Base-by-base conservation (phyloP, 1,284 basidiomycete species). In the Microbotryum lychnidis-dioicae region DNA sequence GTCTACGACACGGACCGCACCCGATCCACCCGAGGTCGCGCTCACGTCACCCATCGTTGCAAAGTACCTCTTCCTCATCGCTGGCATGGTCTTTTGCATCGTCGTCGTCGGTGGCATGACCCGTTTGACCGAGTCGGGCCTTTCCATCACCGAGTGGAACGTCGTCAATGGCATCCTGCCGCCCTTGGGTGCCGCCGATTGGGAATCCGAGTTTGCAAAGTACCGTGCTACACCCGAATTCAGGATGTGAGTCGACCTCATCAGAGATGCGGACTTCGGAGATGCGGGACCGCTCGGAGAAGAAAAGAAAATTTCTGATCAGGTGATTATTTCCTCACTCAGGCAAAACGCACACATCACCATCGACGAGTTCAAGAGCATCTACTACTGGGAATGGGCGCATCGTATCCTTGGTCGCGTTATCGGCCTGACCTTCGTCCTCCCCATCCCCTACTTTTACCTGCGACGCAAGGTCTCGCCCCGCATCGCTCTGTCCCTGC, bases 361-460 rank as follows among this genome's bases (percentile, higher is more conserved):
- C 12, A 77, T 97, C 57, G 80, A 86, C 25, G 88, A 97, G 72
- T 99, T 99, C 80, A 98, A 98, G 77, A 82, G 81, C 65, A 98
- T 99, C 69, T 99, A 93, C 78, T 89, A 87, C 79, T 96, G 94
- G 96, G 96, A 99, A 81, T 98, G 93, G 91, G 84, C 84, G 3
- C 96, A 99, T 76, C 88, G 96, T 49, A 80, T 97, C 57, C 84
- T 97, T 54, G 96, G 96, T 20, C 87, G 96, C 59, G 75, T 93
- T 63, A 87, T 97, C 65, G 96, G 96, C 56, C 70, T 81, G 58
- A 77, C 75, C 16, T 77, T 78, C 60, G 67, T 77, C 50, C 61
- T 56, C 87, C 93, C 47, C 78, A 91, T 61, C 77, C 83, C 60
- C 89, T 93, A 80, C 93, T 93, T 76, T 79, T 82, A 60, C 63